Conservation (phyloP, 1,284 basidiomycete species). For the Amylostereum areolatum region DNA sequence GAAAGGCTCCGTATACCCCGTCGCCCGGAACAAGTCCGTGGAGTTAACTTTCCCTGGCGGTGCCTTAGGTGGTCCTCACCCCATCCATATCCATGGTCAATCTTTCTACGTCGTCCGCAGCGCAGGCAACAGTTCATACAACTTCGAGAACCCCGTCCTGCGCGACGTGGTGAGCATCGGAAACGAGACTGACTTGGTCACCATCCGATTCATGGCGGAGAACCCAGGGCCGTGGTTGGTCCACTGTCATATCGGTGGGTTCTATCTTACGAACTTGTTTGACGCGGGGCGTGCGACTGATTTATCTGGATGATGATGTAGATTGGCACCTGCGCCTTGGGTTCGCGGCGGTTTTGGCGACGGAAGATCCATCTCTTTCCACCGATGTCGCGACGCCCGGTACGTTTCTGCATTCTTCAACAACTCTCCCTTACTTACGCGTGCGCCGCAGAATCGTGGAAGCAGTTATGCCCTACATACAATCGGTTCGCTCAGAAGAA, state of each 20-base stretch:
- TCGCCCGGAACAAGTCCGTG: background rate
- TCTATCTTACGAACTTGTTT: too few relatives aligned
- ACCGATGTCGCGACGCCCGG: too few relatives aligned
- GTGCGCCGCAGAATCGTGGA: too few relatives aligned
- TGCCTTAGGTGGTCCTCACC: background rate
- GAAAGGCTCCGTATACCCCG: background rate
- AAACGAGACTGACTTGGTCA: constrained; percentile 20
- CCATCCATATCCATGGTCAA: constrained; percentile 9
- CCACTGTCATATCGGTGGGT: constrained; percentile 28
- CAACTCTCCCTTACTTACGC: too few relatives aligned
- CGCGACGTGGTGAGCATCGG: constrained; percentile 23
- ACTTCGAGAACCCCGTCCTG: constrained; percentile 22
- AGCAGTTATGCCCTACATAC: too few relatives aligned
- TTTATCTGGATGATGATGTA: too few relatives aligned
- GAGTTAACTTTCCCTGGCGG: background rate
- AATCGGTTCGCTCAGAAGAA: too few relatives aligned
- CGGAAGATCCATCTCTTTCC: background rate
- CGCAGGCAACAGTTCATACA: constrained; percentile 18
- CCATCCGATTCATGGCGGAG: constrained; percentile 27
- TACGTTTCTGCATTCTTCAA: too few relatives aligned
- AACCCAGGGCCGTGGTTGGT: constrained; percentile 38
- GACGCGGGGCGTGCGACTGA: too few relatives aligned
- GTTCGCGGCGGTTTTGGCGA: background rate
- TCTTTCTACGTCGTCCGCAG: constrained; percentile 21
- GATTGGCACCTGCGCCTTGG: background rate